These are phyloP conservation scores for Stygiomarasmius scandens DNA, from an alignment of 1,284 basidiomycete genomes.

Conservation along the genomic window DNA sequence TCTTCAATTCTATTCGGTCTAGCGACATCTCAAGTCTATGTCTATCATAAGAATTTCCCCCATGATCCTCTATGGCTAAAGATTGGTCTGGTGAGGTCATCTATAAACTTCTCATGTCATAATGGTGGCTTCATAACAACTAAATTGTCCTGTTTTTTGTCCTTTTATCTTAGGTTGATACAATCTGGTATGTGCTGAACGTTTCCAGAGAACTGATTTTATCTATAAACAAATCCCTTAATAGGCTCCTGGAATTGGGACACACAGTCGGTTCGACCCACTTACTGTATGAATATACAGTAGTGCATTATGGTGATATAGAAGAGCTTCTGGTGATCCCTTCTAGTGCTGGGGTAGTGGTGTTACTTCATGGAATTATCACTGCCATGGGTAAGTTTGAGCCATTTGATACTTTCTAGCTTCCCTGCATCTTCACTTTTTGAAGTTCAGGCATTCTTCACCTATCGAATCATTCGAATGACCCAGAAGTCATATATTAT, in stretches of 20 bases:
- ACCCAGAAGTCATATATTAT: slow-evolving; percentile 1
- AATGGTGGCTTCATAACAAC: too few species aligned
- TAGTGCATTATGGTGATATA: background rate
- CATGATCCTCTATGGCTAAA: slow-evolving; percentile 6
- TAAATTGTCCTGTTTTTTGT: too few species aligned
- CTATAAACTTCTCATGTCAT: too few species aligned
- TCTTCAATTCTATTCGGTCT: slow-evolving; percentile 8
- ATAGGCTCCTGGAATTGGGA: slow-evolving; percentile 9
- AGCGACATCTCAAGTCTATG: slow-evolving; percentile 11
- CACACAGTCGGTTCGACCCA: slow-evolving; percentile 8
- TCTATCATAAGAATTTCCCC: slow-evolving; percentile 11
- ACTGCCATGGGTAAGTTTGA: slow-evolving; percentile 2
- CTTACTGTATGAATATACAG: slow-evolving; percentile 6
- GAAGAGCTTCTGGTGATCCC: background rate
- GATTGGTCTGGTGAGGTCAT: slow-evolving; percentile 5
- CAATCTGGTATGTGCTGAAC: too few species aligned
- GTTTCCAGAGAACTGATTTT: too few species aligned
- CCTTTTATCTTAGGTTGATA: too few species aligned
- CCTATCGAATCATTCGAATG: slow-evolving; percentile 4
- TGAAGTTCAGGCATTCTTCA: slow-evolving; percentile 3
- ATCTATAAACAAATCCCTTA: too few species aligned
- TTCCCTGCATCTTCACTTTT: background rate
- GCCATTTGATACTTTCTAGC: background rate
- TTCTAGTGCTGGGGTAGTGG: background rate
- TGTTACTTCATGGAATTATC: background rate